These are phyloP conservation scores for Penicillium waksmanii DNA, from an alignment of 495 filamentous ascomycete species.

Conservation along the genomic window DNA sequence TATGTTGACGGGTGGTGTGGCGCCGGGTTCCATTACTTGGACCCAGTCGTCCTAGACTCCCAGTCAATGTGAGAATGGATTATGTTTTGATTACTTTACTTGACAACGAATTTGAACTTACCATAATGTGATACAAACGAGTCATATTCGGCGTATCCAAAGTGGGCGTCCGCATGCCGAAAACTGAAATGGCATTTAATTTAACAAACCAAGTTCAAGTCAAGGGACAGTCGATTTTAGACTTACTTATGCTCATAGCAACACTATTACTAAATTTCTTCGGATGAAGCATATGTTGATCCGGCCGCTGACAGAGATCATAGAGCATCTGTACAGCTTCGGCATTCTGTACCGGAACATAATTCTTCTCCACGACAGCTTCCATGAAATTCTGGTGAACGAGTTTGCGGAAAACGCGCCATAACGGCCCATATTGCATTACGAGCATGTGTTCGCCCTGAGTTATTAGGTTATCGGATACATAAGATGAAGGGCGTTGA, in stretches of 20 bases:
- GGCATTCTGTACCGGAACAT: conserved; percentile 45
- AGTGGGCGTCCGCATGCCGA: conserved; percentile 43
- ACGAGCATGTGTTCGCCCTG: conserved; percentile 50
- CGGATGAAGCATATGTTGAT: conserved; percentile 47
- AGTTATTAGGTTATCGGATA: conserved; percentile 47
- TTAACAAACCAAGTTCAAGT: not conserved
- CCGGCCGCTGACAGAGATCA: conserved; percentile 43
- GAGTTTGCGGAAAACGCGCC: conserved; percentile 45
- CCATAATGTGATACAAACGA: conserved; percentile 47
- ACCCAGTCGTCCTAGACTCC: conserved; percentile 51
- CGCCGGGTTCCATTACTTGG: conserved; percentile 49
- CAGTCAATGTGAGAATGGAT: too few relatives aligned
- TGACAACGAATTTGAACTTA: not conserved
- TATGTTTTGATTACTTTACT: not conserved
- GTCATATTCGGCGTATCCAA: conserved; percentile 30
- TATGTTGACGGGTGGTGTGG: conserved; percentile 55
- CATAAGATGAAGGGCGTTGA: conserved; percentile 47
- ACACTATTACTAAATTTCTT: conserved; percentile 52
- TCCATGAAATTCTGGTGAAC: conserved; percentile 50
- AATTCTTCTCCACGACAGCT: conserved; percentile 38
- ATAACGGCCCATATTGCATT: conserved; percentile 47
- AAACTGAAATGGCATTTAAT: conserved; percentile 29
- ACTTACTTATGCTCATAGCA: conserved; percentile 38
- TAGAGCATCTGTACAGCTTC: conserved; percentile 50
- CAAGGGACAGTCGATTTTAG: not conserved